A percentile compares a stretch with the other conserved stretches of the same genome.
Conservation (phyloP, 371 early-diverging fungal genomes). For the Nematocida minor region DNA sequence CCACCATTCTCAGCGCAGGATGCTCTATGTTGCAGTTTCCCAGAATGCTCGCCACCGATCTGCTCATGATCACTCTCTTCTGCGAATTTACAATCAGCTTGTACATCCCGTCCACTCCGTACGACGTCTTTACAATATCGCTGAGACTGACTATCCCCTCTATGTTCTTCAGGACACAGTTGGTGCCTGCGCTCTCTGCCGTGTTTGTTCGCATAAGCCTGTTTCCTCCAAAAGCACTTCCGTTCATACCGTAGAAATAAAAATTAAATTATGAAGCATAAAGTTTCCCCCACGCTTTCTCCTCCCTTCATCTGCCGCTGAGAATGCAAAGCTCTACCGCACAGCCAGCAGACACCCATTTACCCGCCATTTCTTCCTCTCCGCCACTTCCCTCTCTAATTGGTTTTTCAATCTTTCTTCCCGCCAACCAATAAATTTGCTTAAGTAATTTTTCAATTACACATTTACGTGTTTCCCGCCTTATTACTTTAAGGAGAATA, state of each 20-base stretch:
- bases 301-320: too few species aligned
- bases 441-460: too few species aligned
- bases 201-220: slow-evolving; percentile 41
- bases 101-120: slow-evolving; percentile 45
- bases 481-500: too few species aligned
- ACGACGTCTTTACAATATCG: slow-evolving; percentile 38
- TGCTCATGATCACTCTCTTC: slow-evolving; percentile 37
- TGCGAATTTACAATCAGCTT: slow-evolving; percentile 51
- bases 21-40: slow-evolving; percentile 59
- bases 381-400: too few species aligned
- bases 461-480: too few species aligned
- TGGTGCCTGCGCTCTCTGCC: slow-evolving; percentile 30
- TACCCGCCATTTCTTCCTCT: too few species aligned
- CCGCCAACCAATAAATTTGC: not conserved
- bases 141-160: slow-evolving; percentile 33
- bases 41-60: slow-evolving; percentile 51
- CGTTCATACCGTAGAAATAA: slow-evolving; percentile 27
- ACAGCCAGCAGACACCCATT: too few species aligned
- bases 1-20: slow-evolving; percentile 60
- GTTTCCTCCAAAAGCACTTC: slow-evolving; percentile 42
- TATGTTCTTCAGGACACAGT: slow-evolving; percentile 48
- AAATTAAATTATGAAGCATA: slow-evolving; percentile 17
- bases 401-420: not conserved
- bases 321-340: too few species aligned
- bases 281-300: too few species aligned